These are phyloP conservation scores for Thelonectria discophora DNA, from an alignment of 2,329 filamentous ascomycete species.

Conservation along the genomic window DNA sequence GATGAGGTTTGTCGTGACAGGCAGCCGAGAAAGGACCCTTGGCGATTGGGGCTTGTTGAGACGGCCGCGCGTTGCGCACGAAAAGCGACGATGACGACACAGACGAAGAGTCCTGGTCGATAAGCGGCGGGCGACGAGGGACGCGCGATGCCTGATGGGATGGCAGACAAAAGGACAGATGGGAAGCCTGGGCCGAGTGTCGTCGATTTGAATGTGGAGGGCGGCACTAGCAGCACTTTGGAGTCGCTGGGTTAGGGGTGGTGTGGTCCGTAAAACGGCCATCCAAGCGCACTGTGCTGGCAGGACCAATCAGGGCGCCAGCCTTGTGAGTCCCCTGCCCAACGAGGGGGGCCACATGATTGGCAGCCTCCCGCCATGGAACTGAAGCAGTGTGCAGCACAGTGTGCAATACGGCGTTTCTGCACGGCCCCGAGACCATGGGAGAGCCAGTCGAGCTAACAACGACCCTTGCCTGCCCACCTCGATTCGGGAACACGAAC, in stretches of 20 bases:
- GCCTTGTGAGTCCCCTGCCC: slow-evolving; percentile 27
- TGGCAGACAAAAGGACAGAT: slow-evolving; percentile 30
- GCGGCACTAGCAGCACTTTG: slow-evolving; percentile 31
- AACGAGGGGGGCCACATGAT: slow-evolving; percentile 45
- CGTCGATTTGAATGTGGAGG: slow-evolving; percentile 42
- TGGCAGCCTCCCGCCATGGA: slow-evolving; percentile 38
- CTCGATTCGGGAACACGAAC: slow-evolving; percentile 3
- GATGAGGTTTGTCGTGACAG: slow-evolving; percentile 36
- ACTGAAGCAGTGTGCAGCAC: slow-evolving; percentile 35
- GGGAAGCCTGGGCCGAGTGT: slow-evolving; percentile 42
- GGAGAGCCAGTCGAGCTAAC: slow-evolving; percentile 29
- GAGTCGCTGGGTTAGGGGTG: slow-evolving; percentile 38
- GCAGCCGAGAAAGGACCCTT: slow-evolving; percentile 22
- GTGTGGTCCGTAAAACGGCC: slow-evolving; percentile 35
- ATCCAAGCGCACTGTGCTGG: slow-evolving; percentile 1
- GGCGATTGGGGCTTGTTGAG: slow-evolving; percentile 36
- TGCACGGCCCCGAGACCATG: slow-evolving; percentile 30
- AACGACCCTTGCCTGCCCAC: slow-evolving; percentile 21
- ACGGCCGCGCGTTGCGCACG: slow-evolving; percentile 47
- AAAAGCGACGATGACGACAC: slow-evolving; percentile 31
- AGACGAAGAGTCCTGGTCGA: slow-evolving; percentile 23
- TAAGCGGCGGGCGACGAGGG: slow-evolving; percentile 27
- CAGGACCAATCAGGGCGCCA: slow-evolving; percentile 30
- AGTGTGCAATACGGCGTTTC: slow-evolving; percentile 31
- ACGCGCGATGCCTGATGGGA: slow-evolving; percentile 10